Conservation (phyloP, 164 flowering plant genomes). For the Annona cherimola region DNA sequence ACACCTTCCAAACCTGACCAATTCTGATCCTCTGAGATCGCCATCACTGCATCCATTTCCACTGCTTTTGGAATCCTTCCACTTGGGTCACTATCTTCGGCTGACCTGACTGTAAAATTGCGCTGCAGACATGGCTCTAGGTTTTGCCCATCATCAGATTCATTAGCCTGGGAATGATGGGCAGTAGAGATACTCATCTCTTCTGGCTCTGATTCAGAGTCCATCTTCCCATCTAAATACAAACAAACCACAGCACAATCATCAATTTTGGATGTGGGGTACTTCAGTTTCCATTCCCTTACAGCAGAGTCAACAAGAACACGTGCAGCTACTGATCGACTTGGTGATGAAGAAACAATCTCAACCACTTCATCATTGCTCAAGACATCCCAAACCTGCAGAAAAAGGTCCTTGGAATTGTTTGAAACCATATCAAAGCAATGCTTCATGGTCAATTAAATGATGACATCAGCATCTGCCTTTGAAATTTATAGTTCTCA, state of each 20-base stretch:
- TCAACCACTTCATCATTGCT: constrained; percentile 92
- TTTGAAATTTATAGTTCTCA: no score
- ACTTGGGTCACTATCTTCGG: constrained; percentile 39
- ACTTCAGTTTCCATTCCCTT: constrained; percentile 81
- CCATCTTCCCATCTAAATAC: constrained; percentile 79
- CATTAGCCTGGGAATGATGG: constrained; percentile 53
- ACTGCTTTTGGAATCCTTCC: constrained; percentile 22
- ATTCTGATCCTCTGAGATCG: constrained; percentile 52
- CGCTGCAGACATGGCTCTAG: constrained; percentile 65
- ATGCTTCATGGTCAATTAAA: no score
- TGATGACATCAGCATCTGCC: no score
- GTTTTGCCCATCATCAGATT: constrained; percentile 69
- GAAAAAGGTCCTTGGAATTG: not conserved
- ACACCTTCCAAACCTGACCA: constrained; percentile 94
- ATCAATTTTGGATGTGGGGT: constrained; percentile 94
- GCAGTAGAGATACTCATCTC: constrained; percentile 58
- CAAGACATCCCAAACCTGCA: constrained; percentile 92
- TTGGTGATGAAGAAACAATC: constrained; percentile 63
- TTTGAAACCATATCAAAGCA: not conserved
- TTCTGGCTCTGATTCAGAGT: constrained; percentile 67
- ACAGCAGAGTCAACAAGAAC: constrained; percentile 74
- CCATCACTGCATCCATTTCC: constrained; percentile 28
- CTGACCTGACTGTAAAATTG: constrained; percentile 64
- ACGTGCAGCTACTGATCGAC: constrained; percentile 68
- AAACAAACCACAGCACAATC: constrained; percentile 92